Base-by-base conservation (phyloP, 1,284 basidiomycete genomes). In the Ustilago xerochloae region DNA sequence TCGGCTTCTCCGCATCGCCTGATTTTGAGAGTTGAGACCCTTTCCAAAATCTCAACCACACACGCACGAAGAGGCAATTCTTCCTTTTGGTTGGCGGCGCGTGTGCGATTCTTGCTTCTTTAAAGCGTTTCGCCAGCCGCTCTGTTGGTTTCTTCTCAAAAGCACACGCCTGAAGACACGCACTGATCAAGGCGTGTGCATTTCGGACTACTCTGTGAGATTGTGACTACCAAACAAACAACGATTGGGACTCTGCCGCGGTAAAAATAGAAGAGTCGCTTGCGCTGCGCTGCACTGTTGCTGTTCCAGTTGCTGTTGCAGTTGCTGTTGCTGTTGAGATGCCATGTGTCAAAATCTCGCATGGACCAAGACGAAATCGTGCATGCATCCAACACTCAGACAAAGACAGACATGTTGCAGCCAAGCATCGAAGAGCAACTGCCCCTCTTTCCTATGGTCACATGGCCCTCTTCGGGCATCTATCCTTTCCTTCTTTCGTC, bases 281-380 rank as follows among this genome's bases (percentile, higher is more conserved):
- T n/a, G n/a, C n/a, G n/a, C n/a, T n/a, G n/a, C n/a, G n/a, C n/a
- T n/a, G n/a, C n/a, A n/a, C n/a, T n/a, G n/a, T n/a, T n/a, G n/a
- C n/a, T n/a, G n/a, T n/a, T n/a, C n/a, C n/a, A n/a, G n/a, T n/a
- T n/a, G n/a, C n/a, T n/a, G n/a, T n/a, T n/a, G n/a, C n/a, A n/a
- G n/a, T n/a, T n/a, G n/a, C n/a, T n/a, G n/a, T n/a, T n/a, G n/a
- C n/a, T n/a, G n/a, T n/a, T n/a, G n/a, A n/a, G 41, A 46, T 29
- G 32, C 48, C n/a, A 51, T 39, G 38, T 39, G 32, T 6, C 10
- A 35, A 6, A 29, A 18, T 13, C 24, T 38, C 49, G 56, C 63
- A 59, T 65, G 56, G 62, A 64, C 62, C 62, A 64, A 47, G 52
- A 65, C 56, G 56, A 54, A 64, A 64, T 54, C 30, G 50, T 63